Evolutionary conservation across 1,284 basidiomycete species (phyloP), one percentile per base, ranked within the genome.

Genomic region (Fomes fomentarius): DNA sequence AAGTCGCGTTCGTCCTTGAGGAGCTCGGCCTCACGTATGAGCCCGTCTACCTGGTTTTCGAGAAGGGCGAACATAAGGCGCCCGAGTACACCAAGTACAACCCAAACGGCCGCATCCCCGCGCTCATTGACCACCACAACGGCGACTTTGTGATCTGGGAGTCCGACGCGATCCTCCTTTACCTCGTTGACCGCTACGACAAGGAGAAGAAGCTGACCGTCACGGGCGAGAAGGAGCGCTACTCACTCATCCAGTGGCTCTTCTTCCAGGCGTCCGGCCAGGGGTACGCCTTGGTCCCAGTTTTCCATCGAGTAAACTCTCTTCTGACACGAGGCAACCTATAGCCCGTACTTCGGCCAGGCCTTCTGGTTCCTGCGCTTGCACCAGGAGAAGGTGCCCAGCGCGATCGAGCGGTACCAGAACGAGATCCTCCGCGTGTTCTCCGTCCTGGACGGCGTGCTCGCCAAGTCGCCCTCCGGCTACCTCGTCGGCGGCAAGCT

Each of bases 171-270:
- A 71, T 71, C 58, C 38, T 74, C 14, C 50, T 61, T 15, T 74
- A 74, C 64, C 62, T 74, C 21, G 63, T 67, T 42, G 66, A 66
- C 39, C 64, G 60, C 40, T 73, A 74, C 62, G 72, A 74, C 59
- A 63, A 53, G 14, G 67, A 71, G 52, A 56, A 66, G 55, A 69
- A 62, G 56, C 54, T 73, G 43, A 58, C 63, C 25, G 66, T 66
- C 12, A 50, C 63, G 9, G 57, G 54, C 12, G 53, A 56, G n/a
- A 59, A 67, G 38, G 64, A 64, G 11, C 63, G 61, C 31, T 55
- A 57, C 40, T 47, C 61, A 19, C 52, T 64, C 44, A 41, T 65
- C n/a, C 67, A 68, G 54, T 69, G 69, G 69, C 59, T 70, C 42
- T 66, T 68, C 61, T 70, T 69, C 63, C 66, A 68, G 50, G 56